Evolutionary conservation across 2,329 filamentous ascomycete species (phyloP).

Genomic region (Verticillium klebahnii): DNA sequence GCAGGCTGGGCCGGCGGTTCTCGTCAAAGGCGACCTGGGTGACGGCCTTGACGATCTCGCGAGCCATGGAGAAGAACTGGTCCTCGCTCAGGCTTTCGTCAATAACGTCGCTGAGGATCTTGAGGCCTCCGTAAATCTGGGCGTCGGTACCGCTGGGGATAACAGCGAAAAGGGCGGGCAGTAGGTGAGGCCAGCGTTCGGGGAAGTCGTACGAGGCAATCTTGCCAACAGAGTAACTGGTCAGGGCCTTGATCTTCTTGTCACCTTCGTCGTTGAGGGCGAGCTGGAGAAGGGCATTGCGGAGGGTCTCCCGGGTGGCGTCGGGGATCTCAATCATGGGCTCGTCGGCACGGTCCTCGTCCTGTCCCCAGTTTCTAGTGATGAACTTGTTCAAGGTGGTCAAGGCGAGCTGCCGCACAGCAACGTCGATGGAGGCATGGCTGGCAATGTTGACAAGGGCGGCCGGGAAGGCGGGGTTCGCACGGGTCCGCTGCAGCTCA

Average conservation of each 20-base stretch:
- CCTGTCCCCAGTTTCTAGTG: slow-evolving; percentile 75
- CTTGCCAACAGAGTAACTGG: slow-evolving; percentile 86
- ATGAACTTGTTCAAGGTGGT: slow-evolving; percentile 79
- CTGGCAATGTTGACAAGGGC: slow-evolving; percentile 77
- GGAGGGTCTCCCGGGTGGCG: slow-evolving; percentile 67
- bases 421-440: slow-evolving; percentile 66
- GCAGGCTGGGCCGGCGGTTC: slow-evolving; percentile 66
- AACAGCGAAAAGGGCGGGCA: slow-evolving; percentile 73
- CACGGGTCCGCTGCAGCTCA: slow-evolving; percentile 68
- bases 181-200: slow-evolving; percentile 86
- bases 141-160: slow-evolving; percentile 71
- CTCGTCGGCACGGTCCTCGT: slow-evolving; percentile 64
- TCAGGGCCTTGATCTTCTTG: slow-evolving; percentile 82
- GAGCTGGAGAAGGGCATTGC: slow-evolving; percentile 70
- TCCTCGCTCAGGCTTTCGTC: slow-evolving; percentile 91
- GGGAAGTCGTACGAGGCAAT: slow-evolving; percentile 92
- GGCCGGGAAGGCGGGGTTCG: slow-evolving; percentile 68
- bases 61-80: slow-evolving; percentile 88
- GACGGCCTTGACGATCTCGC: slow-evolving; percentile 77
- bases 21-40: slow-evolving; percentile 78
- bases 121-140: slow-evolving; percentile 84
- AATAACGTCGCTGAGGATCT: slow-evolving; percentile 83
- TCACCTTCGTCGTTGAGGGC: slow-evolving; percentile 70
- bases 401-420: slow-evolving; percentile 79
- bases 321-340: slow-evolving; percentile 65